phyloP scores from a whole-genome alignment of 331 rosid genomes.

The Prunus yedoensis region DNA sequence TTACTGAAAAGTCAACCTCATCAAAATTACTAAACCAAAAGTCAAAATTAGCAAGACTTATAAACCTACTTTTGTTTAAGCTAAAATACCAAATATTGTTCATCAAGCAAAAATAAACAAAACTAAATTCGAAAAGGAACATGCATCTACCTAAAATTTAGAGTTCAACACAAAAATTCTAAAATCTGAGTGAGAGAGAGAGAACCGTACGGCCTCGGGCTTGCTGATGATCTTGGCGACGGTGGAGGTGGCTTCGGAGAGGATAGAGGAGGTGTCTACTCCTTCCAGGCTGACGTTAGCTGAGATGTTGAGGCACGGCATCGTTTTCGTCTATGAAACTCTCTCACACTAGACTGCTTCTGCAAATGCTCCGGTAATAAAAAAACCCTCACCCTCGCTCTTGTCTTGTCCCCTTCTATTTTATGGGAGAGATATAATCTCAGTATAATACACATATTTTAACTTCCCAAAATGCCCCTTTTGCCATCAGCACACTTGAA shows the following conservation, averaged over 20 bases:
- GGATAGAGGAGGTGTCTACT: constrained; percentile 82
- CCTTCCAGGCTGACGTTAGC: constrained; percentile 77
- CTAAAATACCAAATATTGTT: not conserved
- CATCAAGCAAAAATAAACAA: not conserved
- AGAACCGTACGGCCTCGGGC: constrained; percentile 64
- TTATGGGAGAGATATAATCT: not conserved
- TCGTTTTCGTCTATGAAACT: constrained; percentile 28
- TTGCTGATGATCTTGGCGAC: constrained; percentile 76
- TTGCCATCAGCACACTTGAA: not conserved
- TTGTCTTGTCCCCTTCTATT: not conserved
- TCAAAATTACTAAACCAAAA: not conserved
- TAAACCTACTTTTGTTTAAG: not conserved
- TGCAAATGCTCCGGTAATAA: not conserved
- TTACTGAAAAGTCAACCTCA: not conserved
- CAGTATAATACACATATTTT: not conserved
- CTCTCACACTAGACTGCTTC: not conserved
- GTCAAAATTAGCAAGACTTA: not conserved
- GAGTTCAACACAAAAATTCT: not conserved
- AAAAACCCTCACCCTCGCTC: not conserved
- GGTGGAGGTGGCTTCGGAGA: constrained; percentile 85
- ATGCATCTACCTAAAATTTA: not conserved
- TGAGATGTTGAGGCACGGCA: constrained; percentile 91
- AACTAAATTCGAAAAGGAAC: not conserved
- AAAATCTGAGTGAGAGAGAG: not conserved
- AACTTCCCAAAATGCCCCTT: not conserved